A percentile compares a stretch with the other conserved stretches of the same genome.
Conservation (phyloP, 2,329 filamentous ascomycete species). For the Trichoderma atroviride region DNA sequence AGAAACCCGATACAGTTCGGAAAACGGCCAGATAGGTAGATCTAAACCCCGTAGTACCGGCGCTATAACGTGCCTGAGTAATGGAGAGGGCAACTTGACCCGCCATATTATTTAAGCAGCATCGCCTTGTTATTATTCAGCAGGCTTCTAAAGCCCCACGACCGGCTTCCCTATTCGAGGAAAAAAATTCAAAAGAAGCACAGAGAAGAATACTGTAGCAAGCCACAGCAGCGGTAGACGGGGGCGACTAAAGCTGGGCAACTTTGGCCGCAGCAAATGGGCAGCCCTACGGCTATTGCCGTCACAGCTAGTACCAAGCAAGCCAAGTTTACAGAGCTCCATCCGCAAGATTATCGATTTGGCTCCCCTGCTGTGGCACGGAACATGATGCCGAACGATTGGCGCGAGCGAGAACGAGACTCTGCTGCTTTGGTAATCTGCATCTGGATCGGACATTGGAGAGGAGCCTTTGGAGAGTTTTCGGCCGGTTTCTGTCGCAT, state of each 20-base stretch:
- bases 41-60: not conserved
- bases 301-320: not conserved
- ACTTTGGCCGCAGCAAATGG: not conserved
- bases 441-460: not conserved
- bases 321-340: not conserved
- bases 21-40: not conserved
- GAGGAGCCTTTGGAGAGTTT: not conserved
- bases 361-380: not conserved
- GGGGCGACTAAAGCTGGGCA: not conserved
- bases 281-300: not conserved
- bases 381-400: not conserved
- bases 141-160: not conserved
- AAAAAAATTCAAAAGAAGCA: not conserved
- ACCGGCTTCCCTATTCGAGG: not conserved
- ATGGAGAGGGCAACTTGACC: not conserved
- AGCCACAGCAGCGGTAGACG: not conserved
- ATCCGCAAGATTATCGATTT: not conserved
- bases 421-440: not conserved
- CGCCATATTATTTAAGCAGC: constrained; percentile 1
- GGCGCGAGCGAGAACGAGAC: not conserved
- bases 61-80: not conserved
- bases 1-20: not conserved
- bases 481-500: not conserved
- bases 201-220: not conserved
- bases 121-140: constrained; percentile 14